Evolutionary conservation across 2,329 filamentous ascomycete genomes (phyloP).

Genomic region (Aspergillus japonicus): DNA sequence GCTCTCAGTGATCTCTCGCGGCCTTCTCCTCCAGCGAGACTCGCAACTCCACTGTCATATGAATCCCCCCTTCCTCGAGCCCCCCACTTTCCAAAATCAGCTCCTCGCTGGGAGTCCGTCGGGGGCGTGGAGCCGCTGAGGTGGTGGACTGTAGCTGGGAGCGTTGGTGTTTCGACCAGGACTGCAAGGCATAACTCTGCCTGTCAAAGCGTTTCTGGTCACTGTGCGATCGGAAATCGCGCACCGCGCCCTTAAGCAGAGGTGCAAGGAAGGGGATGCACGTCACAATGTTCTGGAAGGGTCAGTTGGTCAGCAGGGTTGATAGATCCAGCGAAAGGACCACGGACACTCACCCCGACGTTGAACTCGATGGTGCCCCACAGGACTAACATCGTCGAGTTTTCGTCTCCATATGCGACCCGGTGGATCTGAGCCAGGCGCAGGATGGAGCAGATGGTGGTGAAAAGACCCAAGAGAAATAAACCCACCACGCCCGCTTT

Average conservation of each 20-base stretch:
- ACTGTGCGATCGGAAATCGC: slow-evolving; percentile 28
- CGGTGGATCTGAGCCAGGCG: slow-evolving; percentile 53
- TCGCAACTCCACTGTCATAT: slow-evolving; percentile 30
- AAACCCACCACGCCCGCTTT: slow-evolving; percentile 54
- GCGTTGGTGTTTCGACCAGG: slow-evolving; percentile 22
- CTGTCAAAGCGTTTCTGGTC: slow-evolving; percentile 45
- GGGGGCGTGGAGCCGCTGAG: slow-evolving; percentile 7
- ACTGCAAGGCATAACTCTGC: slow-evolving; percentile 24
- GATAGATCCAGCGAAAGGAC: too few species aligned
- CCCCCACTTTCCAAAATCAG: slow-evolving; percentile 24
- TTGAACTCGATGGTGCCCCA: slow-evolving; percentile 61
- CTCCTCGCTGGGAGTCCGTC: slow-evolving; percentile 28
- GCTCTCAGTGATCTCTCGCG: background rate
- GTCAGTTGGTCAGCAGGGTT: background rate
- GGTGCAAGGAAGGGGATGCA: slow-evolving; percentile 35
- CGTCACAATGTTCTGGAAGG: slow-evolving; percentile 35
- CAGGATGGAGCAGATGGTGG: slow-evolving; percentile 55
- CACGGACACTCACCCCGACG: slow-evolving; percentile 48
- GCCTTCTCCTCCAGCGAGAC: slow-evolving; percentile 20
- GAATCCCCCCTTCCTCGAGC: slow-evolving; percentile 20
- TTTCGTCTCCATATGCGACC: slow-evolving; percentile 52
- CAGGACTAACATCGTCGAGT: slow-evolving; percentile 57
- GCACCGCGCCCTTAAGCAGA: slow-evolving; percentile 26
- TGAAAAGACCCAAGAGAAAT: slow-evolving; percentile 56
- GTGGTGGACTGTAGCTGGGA: slow-evolving; percentile 1